Conservation (phyloP, 208 protist genomes). For the Crithidia thermophila region DNA sequence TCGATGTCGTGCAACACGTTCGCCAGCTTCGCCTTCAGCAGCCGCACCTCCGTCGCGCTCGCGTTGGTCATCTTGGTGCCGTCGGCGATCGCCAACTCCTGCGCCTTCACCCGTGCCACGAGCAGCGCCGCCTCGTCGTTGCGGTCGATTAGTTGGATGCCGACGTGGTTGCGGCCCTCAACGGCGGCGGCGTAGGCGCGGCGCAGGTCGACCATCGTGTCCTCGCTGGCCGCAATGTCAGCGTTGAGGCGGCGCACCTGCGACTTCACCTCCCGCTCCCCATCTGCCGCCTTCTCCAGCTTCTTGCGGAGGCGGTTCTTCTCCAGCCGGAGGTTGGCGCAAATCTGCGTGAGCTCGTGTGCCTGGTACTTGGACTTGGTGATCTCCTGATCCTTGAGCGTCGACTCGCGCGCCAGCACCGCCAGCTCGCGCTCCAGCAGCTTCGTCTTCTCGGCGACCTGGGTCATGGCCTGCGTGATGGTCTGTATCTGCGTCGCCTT, state of each 20-base stretch:
- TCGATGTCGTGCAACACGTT: slow-evolving; percentile 88
- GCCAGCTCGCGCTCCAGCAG: slow-evolving; percentile 95
- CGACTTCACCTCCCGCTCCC: slow-evolving; percentile 81
- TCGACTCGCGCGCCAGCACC: slow-evolving; percentile 87
- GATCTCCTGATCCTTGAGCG: slow-evolving; percentile 89
- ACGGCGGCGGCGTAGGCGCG: slow-evolving; percentile 85
- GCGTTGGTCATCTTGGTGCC: slow-evolving; percentile 84
- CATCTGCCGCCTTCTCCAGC: slow-evolving; percentile 59
- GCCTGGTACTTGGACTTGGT: slow-evolving; percentile 78
- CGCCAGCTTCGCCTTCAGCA: slow-evolving; percentile 72
- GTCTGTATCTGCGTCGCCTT: slow-evolving; percentile 94
- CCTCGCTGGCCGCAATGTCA: slow-evolving; percentile 88
- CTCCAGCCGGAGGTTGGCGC: slow-evolving; percentile 80
- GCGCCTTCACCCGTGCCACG: slow-evolving; percentile 93
- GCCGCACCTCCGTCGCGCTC: slow-evolving; percentile 74
- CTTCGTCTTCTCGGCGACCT: slow-evolving; percentile 96
- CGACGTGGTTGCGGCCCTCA: slow-evolving; percentile 93
- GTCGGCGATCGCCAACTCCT: slow-evolving; percentile 89
- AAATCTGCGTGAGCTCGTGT: slow-evolving; percentile 72
- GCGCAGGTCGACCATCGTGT: slow-evolving; percentile 90
- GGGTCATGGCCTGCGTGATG: slow-evolving; percentile 91
- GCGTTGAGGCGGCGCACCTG: slow-evolving; percentile 93
- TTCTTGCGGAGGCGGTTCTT: slow-evolving; percentile 84
- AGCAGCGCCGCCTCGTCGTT: slow-evolving; percentile 97
- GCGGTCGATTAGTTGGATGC: slow-evolving; percentile 96